Percentiles rank a stretch among this genome's conserved stretches.
Evolutionary conservation across 2,329 filamentous ascomycete genomes (phyloP).

Genomic region (Colletotrichum coccodes): DNA sequence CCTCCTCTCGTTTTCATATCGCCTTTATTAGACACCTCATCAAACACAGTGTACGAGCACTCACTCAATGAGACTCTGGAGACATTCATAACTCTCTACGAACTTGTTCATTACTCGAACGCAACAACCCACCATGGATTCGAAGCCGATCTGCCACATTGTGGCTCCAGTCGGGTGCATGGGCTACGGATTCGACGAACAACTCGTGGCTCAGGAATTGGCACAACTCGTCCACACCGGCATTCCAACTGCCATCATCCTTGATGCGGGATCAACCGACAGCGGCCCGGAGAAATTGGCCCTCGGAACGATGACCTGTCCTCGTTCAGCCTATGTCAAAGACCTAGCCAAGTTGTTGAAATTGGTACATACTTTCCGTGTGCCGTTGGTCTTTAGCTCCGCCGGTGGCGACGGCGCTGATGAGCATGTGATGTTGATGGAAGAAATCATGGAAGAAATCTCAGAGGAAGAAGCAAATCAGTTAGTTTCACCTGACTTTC

Average conservation of each 20-base stretch:
- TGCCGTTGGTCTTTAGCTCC: conserved; percentile 54
- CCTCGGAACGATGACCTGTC: conserved; percentile 51
- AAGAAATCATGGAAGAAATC: conserved; percentile 51
- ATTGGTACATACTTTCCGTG: conserved; percentile 43
- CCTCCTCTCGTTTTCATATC: no score
- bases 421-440: conserved; percentile 52
- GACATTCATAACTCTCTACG: neutral
- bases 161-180: conserved; percentile 60
- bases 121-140: neutral
- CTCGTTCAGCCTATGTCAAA: conserved; percentile 49
- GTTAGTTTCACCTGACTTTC: neutral
- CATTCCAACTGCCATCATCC: conserved; percentile 45
- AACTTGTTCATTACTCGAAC: neutral
- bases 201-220: conserved; percentile 39
- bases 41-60: neutral
- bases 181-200: conserved; percentile 56
- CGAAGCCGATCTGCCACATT: conserved; percentile 46
- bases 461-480: conserved; percentile 36
- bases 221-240: conserved; percentile 38
- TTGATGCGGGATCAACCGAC: conserved; percentile 48
- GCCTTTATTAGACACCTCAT: neutral
- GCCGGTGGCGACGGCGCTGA: conserved; percentile 59
- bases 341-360: conserved; percentile 52
- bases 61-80: neutral
- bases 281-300: conserved; percentile 53